Base-by-base conservation (phyloP, 1,284 basidiomycete genomes). In the Chondrostereum purpureum region DNA sequence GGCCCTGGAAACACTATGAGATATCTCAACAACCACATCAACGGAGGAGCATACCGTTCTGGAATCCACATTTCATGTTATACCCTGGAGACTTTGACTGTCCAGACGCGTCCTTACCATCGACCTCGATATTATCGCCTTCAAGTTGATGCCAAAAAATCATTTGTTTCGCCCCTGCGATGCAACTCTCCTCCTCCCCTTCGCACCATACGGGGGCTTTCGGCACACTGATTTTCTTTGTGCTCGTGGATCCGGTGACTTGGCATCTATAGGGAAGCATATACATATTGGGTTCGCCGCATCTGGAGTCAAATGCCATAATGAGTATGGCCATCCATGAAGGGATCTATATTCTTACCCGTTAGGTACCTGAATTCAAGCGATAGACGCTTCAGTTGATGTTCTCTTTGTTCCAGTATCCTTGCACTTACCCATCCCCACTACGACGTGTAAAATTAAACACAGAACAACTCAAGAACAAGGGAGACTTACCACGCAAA, bases 261-360 rank as follows among this genome's bases (percentile, higher is more conserved):
- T 47, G 44, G 37, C 50, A 53, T 12, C 41, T 27, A 39, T 44
- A 53, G 24, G 43, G 43, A 17, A 44, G 31, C 33, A 46, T 45
- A 31, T 49, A 51, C 44, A 53, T 50, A 13, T 53, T 50, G 27
- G 51, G 49, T 37, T 48, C 35, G 14, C 51, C 51, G 34, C 51
- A 52, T 14, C 51, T 52, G 17, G 6, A 5, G 19, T 5, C 12
- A 19, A 19, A 16, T 18, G 20, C 60, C 62, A 35, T 65, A 59
- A 14, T 60, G 58, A 51, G 70, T 66, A 70, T 70, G 72, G 37
- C 68, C 67, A 69, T 70, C 72, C 69, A 14, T 17, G 17, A 40
- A n/a, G n/a, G n/a, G n/a, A n/a, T n/a, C n/a, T n/a, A n/a, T n/a
- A n/a, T n/a, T n/a, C n/a, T n/a, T n/a, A n/a, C n/a, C n/a, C n/a